These are phyloP conservation scores for Ophiostoma himal-ulmi DNA, from an alignment of 2,329 filamentous ascomycete genomes.

Conservation along the genomic window DNA sequence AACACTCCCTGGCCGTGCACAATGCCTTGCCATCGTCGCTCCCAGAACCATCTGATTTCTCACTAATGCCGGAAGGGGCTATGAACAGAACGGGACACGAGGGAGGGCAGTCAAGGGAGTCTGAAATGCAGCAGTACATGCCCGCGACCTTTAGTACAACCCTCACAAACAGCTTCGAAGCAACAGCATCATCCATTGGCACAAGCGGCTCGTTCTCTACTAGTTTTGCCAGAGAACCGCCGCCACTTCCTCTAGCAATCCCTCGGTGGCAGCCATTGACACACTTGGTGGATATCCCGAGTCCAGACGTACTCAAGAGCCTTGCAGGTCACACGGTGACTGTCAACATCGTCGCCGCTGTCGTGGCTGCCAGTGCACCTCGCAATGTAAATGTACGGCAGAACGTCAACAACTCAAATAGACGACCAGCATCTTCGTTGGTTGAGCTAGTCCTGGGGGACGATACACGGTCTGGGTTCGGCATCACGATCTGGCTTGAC, in stretches of 20 bases:
- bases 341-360: constrained; percentile 71
- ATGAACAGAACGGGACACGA: neutral
- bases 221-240: constrained; percentile 18
- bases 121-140: neutral
- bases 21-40: constrained; percentile 60
- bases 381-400: neutral
- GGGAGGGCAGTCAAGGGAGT: neutral
- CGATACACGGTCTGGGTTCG: constrained; percentile 75
- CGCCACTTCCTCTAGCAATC: constrained; percentile 26
- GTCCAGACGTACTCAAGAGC: constrained; percentile 55
- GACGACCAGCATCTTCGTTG: constrained; percentile 47
- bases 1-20: constrained; percentile 69
- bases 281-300: constrained; percentile 65
- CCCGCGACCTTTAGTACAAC: neutral
- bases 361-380: constrained; percentile 63
- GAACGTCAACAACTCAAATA: neutral
- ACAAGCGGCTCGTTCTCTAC: neutral
- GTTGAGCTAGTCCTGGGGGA: constrained; percentile 78
- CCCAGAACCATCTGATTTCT: constrained; percentile 31
- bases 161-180: neutral
- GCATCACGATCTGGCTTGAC: constrained; percentile 73
- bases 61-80: neutral
- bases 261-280: constrained; percentile 42
- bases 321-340: constrained; percentile 77
- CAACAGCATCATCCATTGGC: too few relatives aligned